Conservation (phyloP, 2,329 filamentous ascomycete species). For the Mollisiaceae sp. region DNA sequence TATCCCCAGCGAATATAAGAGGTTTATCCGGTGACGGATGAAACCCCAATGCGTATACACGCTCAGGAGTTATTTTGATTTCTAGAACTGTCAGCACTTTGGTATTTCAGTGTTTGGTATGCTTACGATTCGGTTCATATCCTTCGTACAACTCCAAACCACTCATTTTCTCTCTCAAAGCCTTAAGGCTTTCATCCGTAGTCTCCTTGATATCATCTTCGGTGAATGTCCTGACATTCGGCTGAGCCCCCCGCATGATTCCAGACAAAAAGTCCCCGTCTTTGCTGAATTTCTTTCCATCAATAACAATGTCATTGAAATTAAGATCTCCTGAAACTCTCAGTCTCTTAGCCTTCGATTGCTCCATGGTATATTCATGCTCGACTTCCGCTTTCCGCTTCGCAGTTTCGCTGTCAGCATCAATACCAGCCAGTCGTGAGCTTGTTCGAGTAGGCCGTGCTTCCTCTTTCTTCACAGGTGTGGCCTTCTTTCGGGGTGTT, state of each 20-base stretch:
- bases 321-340: conserved; percentile 71
- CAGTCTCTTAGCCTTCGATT: conserved; percentile 64
- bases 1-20: conserved; percentile 91
- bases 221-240: conserved; percentile 83
- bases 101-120: not conserved
- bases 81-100: conserved; percentile 52
- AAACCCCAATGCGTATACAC: conserved; percentile 85
- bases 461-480: conserved; percentile 54
- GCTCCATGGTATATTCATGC: conserved; percentile 59
- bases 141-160: conserved; percentile 79
- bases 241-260: conserved; percentile 72
- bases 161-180: conserved; percentile 77
- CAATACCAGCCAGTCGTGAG: conserved; percentile 61
- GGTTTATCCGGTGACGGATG: conserved; percentile 88
- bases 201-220: conserved; percentile 84
- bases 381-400: conserved; percentile 73
- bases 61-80: conserved; percentile 88
- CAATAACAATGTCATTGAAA: conserved; percentile 78
- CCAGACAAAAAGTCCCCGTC: conserved; percentile 69
- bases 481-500: conserved; percentile 47
- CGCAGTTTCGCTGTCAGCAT: conserved; percentile 62
- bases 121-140: conserved; percentile 76
- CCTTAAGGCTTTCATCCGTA: conserved; percentile 74
- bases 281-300: conserved; percentile 76
- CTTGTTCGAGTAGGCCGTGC: conserved; percentile 60